Evolutionary conservation across 2,329 filamentous ascomycete genomes (phyloP).

Genomic region (Penicillium verrucosum): DNA sequence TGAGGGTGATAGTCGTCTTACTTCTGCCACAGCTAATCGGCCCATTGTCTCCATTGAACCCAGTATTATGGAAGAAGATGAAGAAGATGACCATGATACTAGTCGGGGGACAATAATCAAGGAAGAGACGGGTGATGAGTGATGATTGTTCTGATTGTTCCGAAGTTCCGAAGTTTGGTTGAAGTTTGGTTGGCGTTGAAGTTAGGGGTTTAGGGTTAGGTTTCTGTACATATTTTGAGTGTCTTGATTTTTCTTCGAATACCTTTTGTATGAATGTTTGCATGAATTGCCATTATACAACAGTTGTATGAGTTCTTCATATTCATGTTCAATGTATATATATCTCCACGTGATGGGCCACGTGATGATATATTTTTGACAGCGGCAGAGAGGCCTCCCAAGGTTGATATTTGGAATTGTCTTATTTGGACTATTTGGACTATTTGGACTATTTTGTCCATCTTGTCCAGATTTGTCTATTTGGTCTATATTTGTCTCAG

Average conservation of each 20-base stretch:
- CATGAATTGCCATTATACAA: too few relatives aligned
- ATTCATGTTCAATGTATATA: background rate
- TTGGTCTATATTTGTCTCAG: background rate
- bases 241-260: conserved; percentile 3
- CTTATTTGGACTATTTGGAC: too few relatives aligned
- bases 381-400: background rate
- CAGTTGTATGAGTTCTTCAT: background rate
- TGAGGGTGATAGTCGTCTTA: conserved; percentile 29
- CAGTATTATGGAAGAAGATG: conserved; percentile 40
- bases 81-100: conserved; percentile 30
- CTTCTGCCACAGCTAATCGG: conserved; percentile 23
- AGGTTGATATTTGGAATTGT: background rate
- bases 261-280: background rate
- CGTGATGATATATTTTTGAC: conserved; percentile 4
- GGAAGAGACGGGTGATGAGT: conserved; percentile 31
- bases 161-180: background rate
- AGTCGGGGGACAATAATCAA: conserved; percentile 35
- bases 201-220: background rate
- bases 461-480: background rate
- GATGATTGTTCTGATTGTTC: conserved; percentile 14
- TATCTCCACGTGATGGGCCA: conserved; percentile 3
- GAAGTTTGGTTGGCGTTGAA: conserved; percentile 11
- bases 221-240: conserved; percentile 14
- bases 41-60: conserved; percentile 31
- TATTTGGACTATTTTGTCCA: background rate